Percentiles rank a stretch among this genome's conserved stretches.
Conservation (phyloP, 768 basidiomycete species). For the Suillus americanus region DNA sequence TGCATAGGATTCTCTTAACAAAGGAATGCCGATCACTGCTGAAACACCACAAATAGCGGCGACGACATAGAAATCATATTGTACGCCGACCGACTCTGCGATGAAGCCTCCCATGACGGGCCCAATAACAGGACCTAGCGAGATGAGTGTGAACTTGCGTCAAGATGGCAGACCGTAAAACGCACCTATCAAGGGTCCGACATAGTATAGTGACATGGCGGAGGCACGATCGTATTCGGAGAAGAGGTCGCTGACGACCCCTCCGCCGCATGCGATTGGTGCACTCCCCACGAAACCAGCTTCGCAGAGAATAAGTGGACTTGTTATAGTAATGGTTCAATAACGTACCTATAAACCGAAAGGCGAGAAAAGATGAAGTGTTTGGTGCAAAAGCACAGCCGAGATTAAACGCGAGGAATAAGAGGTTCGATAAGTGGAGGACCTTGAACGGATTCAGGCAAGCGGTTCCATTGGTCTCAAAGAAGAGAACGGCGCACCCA, state of each 20-base stretch:
- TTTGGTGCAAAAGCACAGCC: conserved; percentile 64
- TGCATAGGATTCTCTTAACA: conserved; percentile 74
- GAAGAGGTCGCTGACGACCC: conserved; percentile 57
- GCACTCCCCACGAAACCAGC: conserved; percentile 66
- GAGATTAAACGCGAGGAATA: neutral
- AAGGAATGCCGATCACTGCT: conserved; percentile 35
- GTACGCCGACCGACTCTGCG: neutral
- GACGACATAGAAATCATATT: neutral
- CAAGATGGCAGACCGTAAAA: neutral
- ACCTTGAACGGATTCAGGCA: conserved; percentile 41
- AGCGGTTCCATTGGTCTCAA: neutral
- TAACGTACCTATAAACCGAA: conserved; percentile 66
- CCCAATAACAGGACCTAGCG: conserved; percentile 44
- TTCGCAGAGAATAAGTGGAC: conserved; percentile 21
- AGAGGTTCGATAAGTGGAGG: conserved; percentile 33
- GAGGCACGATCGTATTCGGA: conserved; percentile 54
- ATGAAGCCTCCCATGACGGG: neutral
- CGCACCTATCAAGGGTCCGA: conserved; percentile 63
- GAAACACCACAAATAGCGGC: neutral
- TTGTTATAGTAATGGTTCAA: neutral
- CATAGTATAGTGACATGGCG: conserved; percentile 68
- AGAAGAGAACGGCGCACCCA: conserved; percentile 20
- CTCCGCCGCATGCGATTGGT: conserved; percentile 64
- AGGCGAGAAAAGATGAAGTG: conserved; percentile 52
- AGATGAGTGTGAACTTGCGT: conserved; percentile 21